Evolutionary conservation across 129 eudicot species (phyloP).

Genomic region (Flaveria trinervia): DNA sequence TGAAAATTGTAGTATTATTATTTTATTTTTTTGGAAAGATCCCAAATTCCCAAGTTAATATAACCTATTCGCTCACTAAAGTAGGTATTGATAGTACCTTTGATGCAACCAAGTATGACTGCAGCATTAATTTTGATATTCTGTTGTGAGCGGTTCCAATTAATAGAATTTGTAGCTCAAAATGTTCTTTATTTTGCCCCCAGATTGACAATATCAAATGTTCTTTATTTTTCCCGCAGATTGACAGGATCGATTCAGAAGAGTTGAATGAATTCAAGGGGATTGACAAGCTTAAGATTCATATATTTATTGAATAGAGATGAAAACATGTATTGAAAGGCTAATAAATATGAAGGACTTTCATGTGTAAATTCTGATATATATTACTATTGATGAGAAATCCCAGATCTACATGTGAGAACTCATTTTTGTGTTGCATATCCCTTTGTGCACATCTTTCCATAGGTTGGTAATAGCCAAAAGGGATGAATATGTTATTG

Average conservation of each 20-base stretch:
- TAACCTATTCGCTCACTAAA: too few relatives aligned
- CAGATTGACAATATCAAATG: conserved; percentile 4
- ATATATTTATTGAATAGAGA: conserved; percentile 35
- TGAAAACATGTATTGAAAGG: conserved; percentile 29
- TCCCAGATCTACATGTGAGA: background rate
- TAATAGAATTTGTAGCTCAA: background rate
- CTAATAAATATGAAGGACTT: conserved; percentile 18
- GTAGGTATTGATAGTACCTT: too few relatives aligned
- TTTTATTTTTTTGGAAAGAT: background rate
- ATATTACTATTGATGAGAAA: conserved; percentile 9
- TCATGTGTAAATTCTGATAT: conserved; percentile 31
- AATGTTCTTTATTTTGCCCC: conserved; percentile 4
- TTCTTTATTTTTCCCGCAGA: conserved; percentile 22
- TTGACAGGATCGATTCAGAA: background rate
- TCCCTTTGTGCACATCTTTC: background rate
- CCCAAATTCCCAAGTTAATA: background rate
- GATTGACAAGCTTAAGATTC: conserved; percentile 13
- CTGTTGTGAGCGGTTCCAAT: background rate
- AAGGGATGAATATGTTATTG: too few relatives aligned
- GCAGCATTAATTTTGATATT: background rate
- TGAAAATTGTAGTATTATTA: too few relatives aligned
- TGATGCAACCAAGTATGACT: background rate
- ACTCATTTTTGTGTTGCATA: conserved; percentile 6
- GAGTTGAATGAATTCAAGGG: conserved; percentile 15
- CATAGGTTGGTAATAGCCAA: too few relatives aligned